These are phyloP conservation scores for Berberis vulgaris DNA, from an alignment of 164 flowering plant genomes.

Conservation along the genomic window DNA sequence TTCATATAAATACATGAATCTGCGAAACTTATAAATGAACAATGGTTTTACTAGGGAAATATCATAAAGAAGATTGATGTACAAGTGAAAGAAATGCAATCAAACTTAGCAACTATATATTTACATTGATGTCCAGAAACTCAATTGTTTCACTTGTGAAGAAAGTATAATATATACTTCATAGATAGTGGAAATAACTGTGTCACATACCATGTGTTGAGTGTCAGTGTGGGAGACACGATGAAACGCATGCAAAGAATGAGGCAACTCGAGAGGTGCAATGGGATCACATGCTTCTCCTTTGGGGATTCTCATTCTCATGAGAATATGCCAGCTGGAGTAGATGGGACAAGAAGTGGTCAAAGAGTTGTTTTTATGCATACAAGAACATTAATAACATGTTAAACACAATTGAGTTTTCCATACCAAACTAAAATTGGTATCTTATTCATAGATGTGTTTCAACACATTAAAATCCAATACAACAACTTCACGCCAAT, in stretches of 20 bases:
- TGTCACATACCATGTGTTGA: constrained; percentile 42
- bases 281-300: constrained; percentile 71
- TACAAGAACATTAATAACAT: neutral
- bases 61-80: too few relatives aligned
- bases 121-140: too few relatives aligned
- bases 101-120: too few relatives aligned
- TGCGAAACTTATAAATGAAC: too few relatives aligned
- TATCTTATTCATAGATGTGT: too few relatives aligned
- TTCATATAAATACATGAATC: too few relatives aligned
- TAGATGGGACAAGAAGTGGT: constrained; percentile 1
- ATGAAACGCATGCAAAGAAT: constrained; percentile 84
- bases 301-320: constrained; percentile 72
- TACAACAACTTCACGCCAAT: too few relatives aligned
- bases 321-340: constrained; percentile 79
- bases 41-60: too few relatives aligned
- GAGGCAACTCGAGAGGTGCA: constrained; percentile 87
- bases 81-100: too few relatives aligned
- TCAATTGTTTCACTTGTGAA: too few relatives aligned
- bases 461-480: too few relatives aligned
- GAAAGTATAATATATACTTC: too few relatives aligned
- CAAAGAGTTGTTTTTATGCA: neutral
- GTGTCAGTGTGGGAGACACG: constrained; percentile 56
- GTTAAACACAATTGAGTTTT: neutral
- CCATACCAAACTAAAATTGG: neutral
- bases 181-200: neutral